A percentile compares a stretch with the other conserved stretches of the same genome.
Conservation (phyloP, 139 green algal species). For the Klebsormidium nitens region DNA sequence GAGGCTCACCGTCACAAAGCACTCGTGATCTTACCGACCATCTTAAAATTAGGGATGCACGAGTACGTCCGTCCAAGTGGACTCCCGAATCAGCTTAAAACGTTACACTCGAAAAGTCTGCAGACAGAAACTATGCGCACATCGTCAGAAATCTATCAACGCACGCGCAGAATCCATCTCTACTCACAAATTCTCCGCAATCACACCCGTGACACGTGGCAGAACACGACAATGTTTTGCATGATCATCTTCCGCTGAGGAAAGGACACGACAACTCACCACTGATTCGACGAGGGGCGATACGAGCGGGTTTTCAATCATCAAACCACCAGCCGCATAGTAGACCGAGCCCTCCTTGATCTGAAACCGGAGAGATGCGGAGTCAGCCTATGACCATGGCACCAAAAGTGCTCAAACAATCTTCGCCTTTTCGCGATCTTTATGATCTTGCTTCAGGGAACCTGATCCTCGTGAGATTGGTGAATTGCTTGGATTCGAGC, state of each 20-base stretch:
- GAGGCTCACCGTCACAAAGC: slow-evolving; percentile 41
- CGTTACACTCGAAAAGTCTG: neutral
- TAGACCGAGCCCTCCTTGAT: slow-evolving; percentile 62
- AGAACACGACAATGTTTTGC: neutral
- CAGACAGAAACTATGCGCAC: neutral
- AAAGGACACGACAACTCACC: slow-evolving; percentile 10
- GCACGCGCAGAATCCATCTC: neutral
- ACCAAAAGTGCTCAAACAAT: too few species aligned
- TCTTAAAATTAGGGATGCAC: neutral
- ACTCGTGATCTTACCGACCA: neutral
- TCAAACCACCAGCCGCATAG: slow-evolving; percentile 64
- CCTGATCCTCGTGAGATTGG: too few species aligned
- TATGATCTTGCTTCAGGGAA: too few species aligned
- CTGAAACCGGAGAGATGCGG: neutral
- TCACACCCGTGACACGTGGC: neutral
- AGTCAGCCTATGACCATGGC: too few species aligned
- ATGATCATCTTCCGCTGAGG: neutral
- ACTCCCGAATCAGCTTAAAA: neutral
- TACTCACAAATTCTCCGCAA: neutral
- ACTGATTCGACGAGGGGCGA: slow-evolving; percentile 30
- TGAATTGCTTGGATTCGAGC: too few species aligned
- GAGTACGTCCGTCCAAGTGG: neutral
- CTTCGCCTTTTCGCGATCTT: too few species aligned
- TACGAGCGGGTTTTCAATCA: slow-evolving; percentile 71
- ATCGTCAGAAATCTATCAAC: neutral